Evolutionary conservation across 2,329 filamentous ascomycete genomes (phyloP).

Genomic region (Graphilbum ipis-grandicollis): DNA sequence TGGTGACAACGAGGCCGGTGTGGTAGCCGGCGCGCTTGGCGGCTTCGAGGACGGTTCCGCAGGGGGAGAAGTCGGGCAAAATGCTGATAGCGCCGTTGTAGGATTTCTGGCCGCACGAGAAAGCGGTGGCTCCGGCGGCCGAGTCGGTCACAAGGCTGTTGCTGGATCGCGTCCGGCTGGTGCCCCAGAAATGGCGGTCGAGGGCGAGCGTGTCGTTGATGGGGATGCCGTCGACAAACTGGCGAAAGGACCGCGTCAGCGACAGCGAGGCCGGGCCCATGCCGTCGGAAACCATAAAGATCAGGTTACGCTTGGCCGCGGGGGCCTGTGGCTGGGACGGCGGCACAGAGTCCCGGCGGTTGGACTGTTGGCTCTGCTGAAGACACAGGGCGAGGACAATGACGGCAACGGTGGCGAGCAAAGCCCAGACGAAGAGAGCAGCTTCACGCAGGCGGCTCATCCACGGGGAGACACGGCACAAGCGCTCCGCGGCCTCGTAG

Average conservation of each 20-base stretch:
- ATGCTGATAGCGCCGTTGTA: conserved; percentile 95
- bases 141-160: conserved; percentile 85
- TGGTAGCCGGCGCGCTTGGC: conserved; percentile 82
- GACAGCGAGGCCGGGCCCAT: conserved; percentile 91
- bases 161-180: conserved; percentile 69
- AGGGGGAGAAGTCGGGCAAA: conserved; percentile 68
- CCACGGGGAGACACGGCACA: not conserved
- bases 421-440: conserved; percentile 65
- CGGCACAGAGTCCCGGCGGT: conserved; percentile 11
- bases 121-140: conserved; percentile 92
- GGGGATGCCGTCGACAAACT: conserved; percentile 57
- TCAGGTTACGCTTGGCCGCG: conserved; percentile 69
- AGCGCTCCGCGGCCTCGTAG: too few relatives aligned
- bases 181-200: conserved; percentile 80
- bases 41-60: conserved; percentile 83
- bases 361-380: conserved; percentile 48
- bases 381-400: conserved; percentile 64
- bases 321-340: conserved; percentile 11
- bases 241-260: conserved; percentile 72
- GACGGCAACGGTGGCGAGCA: conserved; percentile 61
- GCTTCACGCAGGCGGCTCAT: conserved; percentile 44
- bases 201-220: conserved; percentile 60
- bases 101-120: conserved; percentile 81
- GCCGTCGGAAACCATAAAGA: conserved; percentile 98
- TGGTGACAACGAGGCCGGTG: conserved; percentile 90